Conservation (phyloP, 1,284 basidiomycete genomes). For the Trichosporon coremiiforme region DNA sequence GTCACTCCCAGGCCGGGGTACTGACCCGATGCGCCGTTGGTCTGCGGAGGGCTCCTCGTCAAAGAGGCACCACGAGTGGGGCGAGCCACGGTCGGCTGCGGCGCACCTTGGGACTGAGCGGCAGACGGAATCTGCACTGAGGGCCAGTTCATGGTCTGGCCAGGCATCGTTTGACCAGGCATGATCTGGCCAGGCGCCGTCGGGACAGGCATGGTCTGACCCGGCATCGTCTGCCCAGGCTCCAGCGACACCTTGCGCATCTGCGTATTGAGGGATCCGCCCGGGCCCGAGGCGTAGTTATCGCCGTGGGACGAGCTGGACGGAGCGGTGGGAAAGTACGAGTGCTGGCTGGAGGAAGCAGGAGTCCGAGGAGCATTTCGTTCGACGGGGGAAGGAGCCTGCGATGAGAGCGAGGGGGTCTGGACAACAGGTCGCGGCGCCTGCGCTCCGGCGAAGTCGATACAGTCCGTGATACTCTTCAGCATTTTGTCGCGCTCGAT, state of each 20-base stretch:
- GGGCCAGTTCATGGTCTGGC: constrained; percentile 33
- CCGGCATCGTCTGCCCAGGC: constrained; percentile 42
- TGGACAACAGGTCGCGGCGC: neutral
- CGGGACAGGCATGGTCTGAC: constrained; percentile 41
- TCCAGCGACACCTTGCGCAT: constrained; percentile 45
- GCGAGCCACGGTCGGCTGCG: neutral
- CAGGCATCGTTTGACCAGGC: constrained; percentile 5
- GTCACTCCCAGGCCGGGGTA: neutral
- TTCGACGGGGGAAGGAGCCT: neutral
- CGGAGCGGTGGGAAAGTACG: neutral
- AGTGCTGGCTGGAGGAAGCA: constrained; percentile 3
- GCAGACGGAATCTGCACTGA: constrained; percentile 20
- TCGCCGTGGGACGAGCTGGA: constrained; percentile 11
- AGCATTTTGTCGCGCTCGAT: constrained; percentile 69
- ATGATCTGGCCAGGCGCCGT: constrained; percentile 39
- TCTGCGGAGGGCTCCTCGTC: neutral
- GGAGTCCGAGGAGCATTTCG: neutral
- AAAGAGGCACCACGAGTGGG: constrained; percentile 2
- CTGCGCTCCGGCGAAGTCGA: constrained; percentile 67
- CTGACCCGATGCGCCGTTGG: neutral
- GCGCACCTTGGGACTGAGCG: neutral
- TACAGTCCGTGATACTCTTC: constrained; percentile 77
- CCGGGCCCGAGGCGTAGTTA: neutral
- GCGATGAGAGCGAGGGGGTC: neutral
- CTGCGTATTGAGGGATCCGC: constrained; percentile 31